These are phyloP conservation scores for Nicotiana otophora DNA, from an alignment of 257 asterid species.

Conservation along the genomic window DNA sequence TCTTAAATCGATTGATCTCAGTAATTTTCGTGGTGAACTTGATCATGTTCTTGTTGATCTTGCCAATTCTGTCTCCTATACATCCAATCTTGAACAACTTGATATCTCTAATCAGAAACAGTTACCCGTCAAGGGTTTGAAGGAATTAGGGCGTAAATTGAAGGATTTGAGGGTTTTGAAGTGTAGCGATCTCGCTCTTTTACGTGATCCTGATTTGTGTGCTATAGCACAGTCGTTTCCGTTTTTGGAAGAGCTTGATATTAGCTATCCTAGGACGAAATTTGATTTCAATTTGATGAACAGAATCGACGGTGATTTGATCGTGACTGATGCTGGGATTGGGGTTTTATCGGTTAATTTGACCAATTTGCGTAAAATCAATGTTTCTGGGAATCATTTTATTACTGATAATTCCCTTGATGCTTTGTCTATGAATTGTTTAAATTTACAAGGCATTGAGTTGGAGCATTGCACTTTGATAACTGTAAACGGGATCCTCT, in stretches of 20 bases:
- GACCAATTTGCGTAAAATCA: conserved; percentile 11
- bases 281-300: background rate
- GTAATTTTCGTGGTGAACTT: conserved; percentile 2
- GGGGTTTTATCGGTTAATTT: conserved; percentile 6
- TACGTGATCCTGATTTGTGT: conserved; percentile 8
- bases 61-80: background rate
- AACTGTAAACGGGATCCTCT: conserved; percentile 10
- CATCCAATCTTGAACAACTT: conserved; percentile 1
- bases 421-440: conserved; percentile 10
- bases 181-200: background rate
- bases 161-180: conserved; percentile 15
- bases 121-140: background rate
- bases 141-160: background rate
- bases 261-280: conserved; percentile 12
- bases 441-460: background rate
- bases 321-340: conserved; percentile 17
- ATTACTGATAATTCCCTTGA: conserved; percentile 15
- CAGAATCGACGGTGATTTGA: background rate
- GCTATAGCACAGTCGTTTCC: conserved; percentile 6
- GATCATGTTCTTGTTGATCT: background rate
- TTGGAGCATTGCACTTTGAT: conserved; percentile 12
- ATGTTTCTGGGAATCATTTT: conserved; percentile 21
- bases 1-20: conserved; percentile 15
- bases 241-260: conserved; percentile 13
- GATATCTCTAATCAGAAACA: background rate